Conservation (phyloP, 2,329 filamentous ascomycete genomes). For the Thelonectria blattea region DNA sequence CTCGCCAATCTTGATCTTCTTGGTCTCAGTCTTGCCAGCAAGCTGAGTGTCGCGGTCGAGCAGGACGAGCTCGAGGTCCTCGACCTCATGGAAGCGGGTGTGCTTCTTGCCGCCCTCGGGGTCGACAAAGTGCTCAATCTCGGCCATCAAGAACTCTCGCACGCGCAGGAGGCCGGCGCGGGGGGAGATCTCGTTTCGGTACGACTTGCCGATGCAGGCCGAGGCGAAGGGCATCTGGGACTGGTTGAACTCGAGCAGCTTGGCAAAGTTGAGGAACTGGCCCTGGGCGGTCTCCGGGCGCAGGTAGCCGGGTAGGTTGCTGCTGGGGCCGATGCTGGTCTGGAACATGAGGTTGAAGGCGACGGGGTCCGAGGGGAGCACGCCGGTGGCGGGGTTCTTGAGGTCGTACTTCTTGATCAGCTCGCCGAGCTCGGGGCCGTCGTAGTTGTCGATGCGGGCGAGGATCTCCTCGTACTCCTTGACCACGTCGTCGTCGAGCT, state of each 20-base stretch:
- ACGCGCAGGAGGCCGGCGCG: constrained; percentile 90
- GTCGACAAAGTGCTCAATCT: constrained; percentile 98
- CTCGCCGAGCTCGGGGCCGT: constrained; percentile 81
- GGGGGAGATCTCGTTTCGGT: constrained; percentile 97
- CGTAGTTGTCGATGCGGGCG: constrained; percentile 94
- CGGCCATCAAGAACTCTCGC: constrained; percentile 97
- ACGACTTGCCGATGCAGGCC: constrained; percentile 96
- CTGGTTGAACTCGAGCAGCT: constrained; percentile 96
- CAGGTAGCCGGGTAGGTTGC: constrained; percentile 83
- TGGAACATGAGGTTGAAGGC: constrained; percentile 99
- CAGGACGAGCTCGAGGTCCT: constrained; percentile 81
- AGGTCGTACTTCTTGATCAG: constrained; percentile 93
- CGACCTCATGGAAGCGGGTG: constrained; percentile 82
- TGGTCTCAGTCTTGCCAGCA: constrained; percentile 78
- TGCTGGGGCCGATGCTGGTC: constrained; percentile 90
- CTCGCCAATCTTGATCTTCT: constrained; percentile 79
- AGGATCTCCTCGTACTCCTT: constrained; percentile 91
- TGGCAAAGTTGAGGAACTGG: constrained; percentile 96
- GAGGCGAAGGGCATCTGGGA: constrained; percentile 96
- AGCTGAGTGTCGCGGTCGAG: constrained; percentile 87
- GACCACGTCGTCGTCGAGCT: constrained; percentile 84
- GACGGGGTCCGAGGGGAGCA: constrained; percentile 79
- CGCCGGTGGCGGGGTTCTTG: constrained; percentile 82
- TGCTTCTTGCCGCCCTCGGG: constrained; percentile 96
- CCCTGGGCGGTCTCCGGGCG: constrained; percentile 97